Percentiles rank a stretch among this genome's conserved stretches.
Conservation (phyloP, 805 yeast species). For the Yarrowia sp. region DNA sequence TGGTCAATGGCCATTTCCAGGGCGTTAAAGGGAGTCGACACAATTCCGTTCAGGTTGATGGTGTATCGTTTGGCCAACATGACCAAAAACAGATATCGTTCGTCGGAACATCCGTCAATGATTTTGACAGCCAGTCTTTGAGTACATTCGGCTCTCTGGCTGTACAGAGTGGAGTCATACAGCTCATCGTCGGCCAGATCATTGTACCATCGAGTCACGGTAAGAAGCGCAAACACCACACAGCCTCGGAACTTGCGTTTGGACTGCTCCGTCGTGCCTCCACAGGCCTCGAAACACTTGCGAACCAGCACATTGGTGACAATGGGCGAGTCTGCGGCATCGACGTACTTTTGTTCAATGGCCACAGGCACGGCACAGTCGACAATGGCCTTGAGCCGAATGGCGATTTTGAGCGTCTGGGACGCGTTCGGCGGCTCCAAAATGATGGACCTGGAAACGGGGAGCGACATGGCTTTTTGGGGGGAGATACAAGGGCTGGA, state of each 20-base stretch:
- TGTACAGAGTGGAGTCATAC: slow-evolving; percentile 62
- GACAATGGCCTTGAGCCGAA: slow-evolving; percentile 67
- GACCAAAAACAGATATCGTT: slow-evolving; percentile 54
- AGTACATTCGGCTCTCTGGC: slow-evolving; percentile 63
- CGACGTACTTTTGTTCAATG: slow-evolving; percentile 49
- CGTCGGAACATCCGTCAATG: slow-evolving; percentile 55
- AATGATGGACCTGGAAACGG: slow-evolving; percentile 6
- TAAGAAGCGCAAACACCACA: slow-evolving; percentile 64
- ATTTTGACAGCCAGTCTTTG: slow-evolving; percentile 66
- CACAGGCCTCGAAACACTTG: slow-evolving; percentile 29
- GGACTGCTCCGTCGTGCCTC: slow-evolving; percentile 2
- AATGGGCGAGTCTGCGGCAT: slow-evolving; percentile 56
- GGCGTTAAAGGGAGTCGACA: slow-evolving; percentile 65
- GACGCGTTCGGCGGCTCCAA: slow-evolving; percentile 23
- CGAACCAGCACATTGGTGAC: slow-evolving; percentile 34
- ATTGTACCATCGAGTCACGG: slow-evolving; percentile 77
- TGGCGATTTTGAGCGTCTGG: slow-evolving; percentile 45
- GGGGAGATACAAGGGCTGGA: too few relatives aligned
- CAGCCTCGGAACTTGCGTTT: slow-evolving; percentile 31
- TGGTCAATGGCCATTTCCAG: slow-evolving; percentile 82
- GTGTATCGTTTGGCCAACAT: slow-evolving; percentile 74
- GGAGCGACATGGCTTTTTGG: slow-evolving; percentile 18
- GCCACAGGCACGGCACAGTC: slow-evolving; percentile 69
- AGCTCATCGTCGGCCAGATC: slow-evolving; percentile 56
- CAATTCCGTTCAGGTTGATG: slow-evolving; percentile 59